A percentile compares a stretch with the other conserved stretches of the same genome.
Conservation (phyloP, 345 rosid species). For the Aquilaria sinensis region DNA sequence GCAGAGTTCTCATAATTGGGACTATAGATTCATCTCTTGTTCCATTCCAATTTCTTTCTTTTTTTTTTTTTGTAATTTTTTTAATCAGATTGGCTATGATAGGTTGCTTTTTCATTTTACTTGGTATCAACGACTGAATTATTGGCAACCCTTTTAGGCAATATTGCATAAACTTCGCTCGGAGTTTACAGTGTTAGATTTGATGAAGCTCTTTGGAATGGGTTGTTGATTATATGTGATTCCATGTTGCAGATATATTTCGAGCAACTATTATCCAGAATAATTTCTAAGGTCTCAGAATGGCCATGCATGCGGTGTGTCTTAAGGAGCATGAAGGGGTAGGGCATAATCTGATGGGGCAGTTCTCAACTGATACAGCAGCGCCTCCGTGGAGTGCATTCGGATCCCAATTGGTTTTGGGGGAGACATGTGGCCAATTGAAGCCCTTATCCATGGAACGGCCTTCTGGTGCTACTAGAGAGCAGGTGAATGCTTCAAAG, state of each 20-base stretch:
- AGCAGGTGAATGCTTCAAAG: constrained; percentile 26
- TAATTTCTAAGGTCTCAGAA: constrained; percentile 20
- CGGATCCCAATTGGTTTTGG: constrained; percentile 45
- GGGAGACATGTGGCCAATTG: constrained; percentile 38
- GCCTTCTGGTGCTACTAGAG: constrained; percentile 16
- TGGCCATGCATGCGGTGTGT: constrained; percentile 75
- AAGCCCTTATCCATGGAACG: constrained; percentile 38
- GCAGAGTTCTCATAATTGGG: constrained; percentile 1
- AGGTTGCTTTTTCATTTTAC: too few relatives aligned
- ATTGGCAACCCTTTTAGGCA: too few relatives aligned
- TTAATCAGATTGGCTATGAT: constrained; percentile 1
- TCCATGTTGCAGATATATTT: background rate
- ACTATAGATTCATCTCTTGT: constrained; percentile 9
- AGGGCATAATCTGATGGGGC: constrained; percentile 38
- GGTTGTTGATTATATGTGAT: constrained; percentile 7
- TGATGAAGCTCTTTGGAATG: constrained; percentile 10
- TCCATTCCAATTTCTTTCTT: constrained; percentile 11
- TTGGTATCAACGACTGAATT: too few relatives aligned
- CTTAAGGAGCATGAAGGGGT: constrained; percentile 64
- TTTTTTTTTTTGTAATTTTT: constrained; percentile 12
- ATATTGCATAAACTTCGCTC: constrained; percentile 12
- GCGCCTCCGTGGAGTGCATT: constrained; percentile 63
- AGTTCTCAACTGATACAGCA: constrained; percentile 39
- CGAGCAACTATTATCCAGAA: background rate
- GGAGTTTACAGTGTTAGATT: constrained; percentile 23